Evolutionary conservation across 1,139 yeast genomes (phyloP), one percentile per base, ranked within the genome.

Genomic region (Arxiozyma bovina): DNA sequence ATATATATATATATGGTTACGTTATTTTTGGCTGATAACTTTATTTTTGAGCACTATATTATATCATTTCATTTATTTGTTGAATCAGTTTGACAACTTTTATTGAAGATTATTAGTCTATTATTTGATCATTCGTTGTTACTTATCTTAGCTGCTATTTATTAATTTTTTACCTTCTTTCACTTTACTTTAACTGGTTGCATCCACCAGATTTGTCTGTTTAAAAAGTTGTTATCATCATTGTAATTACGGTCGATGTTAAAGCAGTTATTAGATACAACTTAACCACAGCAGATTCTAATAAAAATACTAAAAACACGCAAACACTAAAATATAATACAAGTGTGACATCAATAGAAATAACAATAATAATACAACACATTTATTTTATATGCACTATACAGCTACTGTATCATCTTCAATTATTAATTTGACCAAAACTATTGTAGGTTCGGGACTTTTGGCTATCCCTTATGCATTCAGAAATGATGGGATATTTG

Each of bases 381-480:
- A 25, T 6, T 6, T 30, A 22, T 45, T 30, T 30, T 1, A n/a
- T 11, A 65, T 65, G 69, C 59, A 55, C 27, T 59, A 63, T 11
- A 58, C 65, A n/a, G 70, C 70, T 12, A 62, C 71, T 9, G 64
- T 60, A 21, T 53, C 58, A 4, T 82, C 86, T 1, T 81, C 87
- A 0, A 69, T 77, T 30, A 70, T 85, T 47, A 83, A 83, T 62
- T 73, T 87, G 54, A 75, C 82, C 55, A 86, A 86, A 67, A 86
- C 93, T 8, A 84, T 86, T 55, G 77, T 85, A 20, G 96, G 98
- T 3, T 96, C 99, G 0, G 99, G 99, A 0, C 79, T 93, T 61
- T 78, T 93, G 55, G 96, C 97, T 18, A 85, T 94, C 75, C 98
- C 99, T 1, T 85, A 80, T 64, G 96, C 97, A 0, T 85, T 87